Evolutionary conservation across 2,329 filamentous ascomycete species (phyloP).

Genomic region (Aspergillus aculeatus): DNA sequence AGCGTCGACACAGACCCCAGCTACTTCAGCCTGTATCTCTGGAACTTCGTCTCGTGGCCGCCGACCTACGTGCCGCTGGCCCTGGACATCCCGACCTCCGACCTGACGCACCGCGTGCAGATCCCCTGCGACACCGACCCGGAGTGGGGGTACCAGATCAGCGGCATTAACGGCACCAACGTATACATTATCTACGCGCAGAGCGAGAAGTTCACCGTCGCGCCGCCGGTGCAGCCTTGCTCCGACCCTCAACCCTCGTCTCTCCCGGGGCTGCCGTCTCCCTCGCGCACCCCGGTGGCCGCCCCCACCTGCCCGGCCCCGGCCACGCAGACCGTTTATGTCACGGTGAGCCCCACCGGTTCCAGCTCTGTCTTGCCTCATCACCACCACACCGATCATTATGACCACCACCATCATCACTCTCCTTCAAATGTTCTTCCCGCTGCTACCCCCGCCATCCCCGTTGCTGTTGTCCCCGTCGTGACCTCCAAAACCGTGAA

Average conservation of each 20-base stretch:
- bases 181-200: constrained; percentile 48
- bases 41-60: constrained; percentile 49
- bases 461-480: constrained; percentile 7
- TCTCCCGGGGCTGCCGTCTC: constrained; percentile 12
- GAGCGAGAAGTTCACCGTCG: constrained; percentile 41
- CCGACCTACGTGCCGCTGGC: constrained; percentile 42
- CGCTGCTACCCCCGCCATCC: constrained; percentile 14
- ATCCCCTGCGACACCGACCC: constrained; percentile 40
- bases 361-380: constrained; percentile 17
- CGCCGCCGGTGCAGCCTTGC: constrained; percentile 23
- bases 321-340: constrained; percentile 19
- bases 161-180: constrained; percentile 49
- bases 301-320: constrained; percentile 10
- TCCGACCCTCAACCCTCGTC: constrained; percentile 20
- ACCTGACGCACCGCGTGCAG: constrained; percentile 34
- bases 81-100: constrained; percentile 34
- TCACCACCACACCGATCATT: neutral
- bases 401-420: neutral
- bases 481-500: constrained; percentile 16
- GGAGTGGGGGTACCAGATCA: constrained; percentile 46
- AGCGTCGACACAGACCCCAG: constrained; percentile 44
- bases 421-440: constrained; percentile 9
- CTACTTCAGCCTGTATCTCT: constrained; percentile 43
- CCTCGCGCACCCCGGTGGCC: neutral
- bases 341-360: constrained; percentile 25